Conservation (phyloP, 192 early-diverging fungal species). For the Phycomyces nitens region DNA sequence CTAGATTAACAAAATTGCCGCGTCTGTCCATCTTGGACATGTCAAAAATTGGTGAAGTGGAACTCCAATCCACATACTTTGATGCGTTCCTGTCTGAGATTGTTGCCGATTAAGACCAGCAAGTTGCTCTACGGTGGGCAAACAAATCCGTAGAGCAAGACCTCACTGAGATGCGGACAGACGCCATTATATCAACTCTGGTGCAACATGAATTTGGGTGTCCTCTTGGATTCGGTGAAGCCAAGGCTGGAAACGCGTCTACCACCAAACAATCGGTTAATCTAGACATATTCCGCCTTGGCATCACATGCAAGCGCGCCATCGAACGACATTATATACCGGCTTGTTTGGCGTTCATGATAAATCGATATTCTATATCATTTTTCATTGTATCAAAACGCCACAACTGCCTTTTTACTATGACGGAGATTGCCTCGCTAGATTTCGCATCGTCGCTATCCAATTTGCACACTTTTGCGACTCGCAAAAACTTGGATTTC, state of each 20-base stretch:
- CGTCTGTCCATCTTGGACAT: slow-evolving; percentile 5
- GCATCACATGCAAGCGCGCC: slow-evolving; percentile 13
- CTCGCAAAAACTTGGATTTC: slow-evolving; percentile 1
- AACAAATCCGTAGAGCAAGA: slow-evolving; percentile 3
- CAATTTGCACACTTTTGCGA: neutral
- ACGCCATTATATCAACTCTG: slow-evolving; percentile 10
- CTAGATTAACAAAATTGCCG: slow-evolving; percentile 15
- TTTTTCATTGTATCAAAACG: slow-evolving; percentile 18
- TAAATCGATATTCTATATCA: slow-evolving; percentile 7
- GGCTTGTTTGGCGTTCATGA: slow-evolving; percentile 13
- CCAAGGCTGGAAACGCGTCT: slow-evolving; percentile 8
- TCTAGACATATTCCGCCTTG: slow-evolving; percentile 8
- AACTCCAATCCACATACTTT: slow-evolving; percentile 13
- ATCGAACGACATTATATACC: slow-evolving; percentile 1
- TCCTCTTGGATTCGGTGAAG: slow-evolving; percentile 11
- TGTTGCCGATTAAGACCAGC: slow-evolving; percentile 8
- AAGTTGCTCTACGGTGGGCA: neutral
- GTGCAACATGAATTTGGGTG: slow-evolving; percentile 10
- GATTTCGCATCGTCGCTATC: slow-evolving; percentile 9
- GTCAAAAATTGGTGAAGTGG: slow-evolving; percentile 8
- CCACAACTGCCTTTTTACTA: neutral
- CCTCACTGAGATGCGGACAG: slow-evolving; percentile 3
- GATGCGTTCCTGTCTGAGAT: slow-evolving; percentile 11
- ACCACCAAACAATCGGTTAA: slow-evolving; percentile 15
- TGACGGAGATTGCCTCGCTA: slow-evolving; percentile 11